phyloP scores from a whole-genome alignment of 148 eudicot genomes.

The Selenicereus undatus region DNA sequence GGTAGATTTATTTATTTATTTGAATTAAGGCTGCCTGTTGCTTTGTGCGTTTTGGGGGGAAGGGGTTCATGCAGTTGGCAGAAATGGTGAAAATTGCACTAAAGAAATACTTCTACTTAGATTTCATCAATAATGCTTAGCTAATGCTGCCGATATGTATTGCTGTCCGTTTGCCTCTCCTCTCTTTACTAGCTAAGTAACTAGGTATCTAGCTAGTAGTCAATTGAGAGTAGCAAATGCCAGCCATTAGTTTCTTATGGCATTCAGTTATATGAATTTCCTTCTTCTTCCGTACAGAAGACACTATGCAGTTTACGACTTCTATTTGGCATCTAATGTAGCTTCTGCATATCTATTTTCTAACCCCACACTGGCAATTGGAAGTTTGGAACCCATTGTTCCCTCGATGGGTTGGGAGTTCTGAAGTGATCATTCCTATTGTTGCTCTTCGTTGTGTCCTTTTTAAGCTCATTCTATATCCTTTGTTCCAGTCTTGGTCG shows the following conservation, averaged over 20 bases:
- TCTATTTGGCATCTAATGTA: no score
- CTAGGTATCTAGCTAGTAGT: no score
- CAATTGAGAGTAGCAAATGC: no score
- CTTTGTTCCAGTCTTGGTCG: not conserved
- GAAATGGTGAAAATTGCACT: no score
- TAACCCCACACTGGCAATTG: not conserved
- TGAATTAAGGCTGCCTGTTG: not conserved
- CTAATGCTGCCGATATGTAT: no score
- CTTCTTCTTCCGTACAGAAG: not conserved
- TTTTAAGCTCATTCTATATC: not conserved
- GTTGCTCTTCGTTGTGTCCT: not conserved
- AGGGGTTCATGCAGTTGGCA: no score
- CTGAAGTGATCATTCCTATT: not conserved
- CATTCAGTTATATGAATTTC: not conserved
- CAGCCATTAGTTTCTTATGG: not conserved
- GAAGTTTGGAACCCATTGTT: not conserved
- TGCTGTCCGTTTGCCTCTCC: no score
- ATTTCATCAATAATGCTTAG: no score
- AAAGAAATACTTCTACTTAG: no score
- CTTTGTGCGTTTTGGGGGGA: not conserved
- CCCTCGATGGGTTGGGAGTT: not conserved
- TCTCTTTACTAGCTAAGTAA: no score
- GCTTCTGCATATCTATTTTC: not conserved
- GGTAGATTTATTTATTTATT: no score
- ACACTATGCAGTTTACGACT: no score